Base-by-base conservation (phyloP, 2,329 filamentous ascomycete genomes). In the Aspergillus awamori region DNA sequence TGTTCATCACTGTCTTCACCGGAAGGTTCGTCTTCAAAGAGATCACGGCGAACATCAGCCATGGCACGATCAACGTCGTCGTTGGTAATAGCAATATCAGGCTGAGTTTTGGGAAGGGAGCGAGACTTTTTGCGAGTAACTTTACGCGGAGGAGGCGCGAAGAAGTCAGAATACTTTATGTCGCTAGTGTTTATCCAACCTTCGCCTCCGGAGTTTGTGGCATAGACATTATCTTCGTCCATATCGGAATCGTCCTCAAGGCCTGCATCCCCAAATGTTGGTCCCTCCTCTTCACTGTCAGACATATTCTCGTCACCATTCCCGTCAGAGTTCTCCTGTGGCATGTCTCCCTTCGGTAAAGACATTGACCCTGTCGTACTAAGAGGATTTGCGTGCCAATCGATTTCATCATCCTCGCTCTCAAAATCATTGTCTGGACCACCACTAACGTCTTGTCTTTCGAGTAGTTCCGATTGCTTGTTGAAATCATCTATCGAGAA, bases 401-500 rank as follows among this genome's bases (percentile, higher is more conserved):
- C 90, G 59, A 98, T 89, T 67, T 96, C 92, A 15, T 75, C 74
- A 52, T 96, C 92, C 56, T 96, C 92, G 74, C 89, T 92, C 62
- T 85, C 90, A 56, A 83, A 84, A 64, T 89, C 90, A 59, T 89
- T 89, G 68, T 90, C 88, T 39, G 87, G 86, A 67, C 94, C 91
- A 28, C 90, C 92, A 65, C 86, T 84, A 28, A 86, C 85, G 74
- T 98, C 94, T 75, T 93, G 90, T 65, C 91, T 87, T 76, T 99
- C 95, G 53, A 97, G 87, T 73, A 89, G 90, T 70, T 96, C 92
- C 2, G 93, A 92, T 73, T 96, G 91, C 74, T 89, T 92, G 82
- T 99, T 99, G 84, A 99, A 99, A 62, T 96, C 88, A 70, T 98
- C 93, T 70, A 99, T 94, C 15, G 92, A 96, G 80, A 99, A 99